Conservation (phyloP, 106 monocot species). For the Iris macrosiphon region DNA sequence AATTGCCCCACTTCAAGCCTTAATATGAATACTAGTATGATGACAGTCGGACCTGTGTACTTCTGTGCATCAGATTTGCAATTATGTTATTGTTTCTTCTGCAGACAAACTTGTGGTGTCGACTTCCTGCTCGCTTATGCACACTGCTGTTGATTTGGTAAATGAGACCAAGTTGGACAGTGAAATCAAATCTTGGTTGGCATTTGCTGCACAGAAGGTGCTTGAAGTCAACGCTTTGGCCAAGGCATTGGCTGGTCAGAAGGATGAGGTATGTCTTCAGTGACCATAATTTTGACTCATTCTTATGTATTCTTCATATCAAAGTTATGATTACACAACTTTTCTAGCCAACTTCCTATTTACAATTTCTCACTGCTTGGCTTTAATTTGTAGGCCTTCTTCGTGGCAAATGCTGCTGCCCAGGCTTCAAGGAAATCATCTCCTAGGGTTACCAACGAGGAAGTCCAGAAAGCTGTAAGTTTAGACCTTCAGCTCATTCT, state of each 20-base stretch:
- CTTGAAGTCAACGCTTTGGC: conserved; percentile 13
- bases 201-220: conserved; percentile 16
- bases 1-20: too few relatives aligned
- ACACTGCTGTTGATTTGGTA: conserved; percentile 16
- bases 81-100: not conserved
- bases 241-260: conserved; percentile 14
- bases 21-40: too few relatives aligned
- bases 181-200: conserved; percentile 18
- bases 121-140: conserved; percentile 10
- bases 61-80: too few relatives aligned
- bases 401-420: conserved; percentile 11
- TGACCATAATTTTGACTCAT: not conserved
- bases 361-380: not conserved
- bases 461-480: conserved; percentile 16
- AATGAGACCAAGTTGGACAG: conserved; percentile 12
- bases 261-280: conserved; percentile 8
- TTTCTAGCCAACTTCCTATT: not conserved
- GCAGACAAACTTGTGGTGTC: conserved; percentile 15
- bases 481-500: not conserved
- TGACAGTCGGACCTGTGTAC: too few relatives aligned
- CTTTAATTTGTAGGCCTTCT: conserved; percentile 3
- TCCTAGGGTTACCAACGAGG: conserved; percentile 6
- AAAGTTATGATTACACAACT: not conserved
- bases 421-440: conserved; percentile 15
- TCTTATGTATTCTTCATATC: not conserved